Conservation (phyloP, 2,329 filamentous ascomycete species). For the Chrysosporium keratinophilum region DNA sequence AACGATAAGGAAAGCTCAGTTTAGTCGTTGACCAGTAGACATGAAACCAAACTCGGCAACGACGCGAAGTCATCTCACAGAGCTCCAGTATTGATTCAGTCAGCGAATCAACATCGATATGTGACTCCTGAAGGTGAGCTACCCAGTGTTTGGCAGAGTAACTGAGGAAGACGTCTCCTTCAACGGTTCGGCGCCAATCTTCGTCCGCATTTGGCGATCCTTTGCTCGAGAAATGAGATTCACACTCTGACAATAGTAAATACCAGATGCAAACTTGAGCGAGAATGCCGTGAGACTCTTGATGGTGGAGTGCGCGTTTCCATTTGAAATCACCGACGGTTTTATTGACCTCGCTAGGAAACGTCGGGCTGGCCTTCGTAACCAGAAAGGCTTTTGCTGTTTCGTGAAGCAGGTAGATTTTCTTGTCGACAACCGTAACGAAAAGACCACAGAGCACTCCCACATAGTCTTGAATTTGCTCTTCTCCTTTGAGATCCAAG, state of each 20-base stretch:
- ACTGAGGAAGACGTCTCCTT: background rate
- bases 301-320: background rate
- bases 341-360: too few species aligned
- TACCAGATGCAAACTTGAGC: background rate
- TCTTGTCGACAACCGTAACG: constrained; percentile 26
- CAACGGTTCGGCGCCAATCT: too few species aligned
- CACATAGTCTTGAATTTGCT: constrained; percentile 16
- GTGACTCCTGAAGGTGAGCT: background rate
- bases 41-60: too few species aligned
- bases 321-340: too few species aligned
- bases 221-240: too few species aligned
- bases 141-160: background rate
- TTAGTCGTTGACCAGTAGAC: too few species aligned
- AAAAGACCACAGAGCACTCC: constrained; percentile 30
- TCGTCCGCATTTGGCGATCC: too few species aligned
- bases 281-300: background rate
- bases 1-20: too few species aligned
- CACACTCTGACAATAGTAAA: background rate
- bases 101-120: background rate
- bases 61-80: too few species aligned
- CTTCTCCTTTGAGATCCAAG: constrained; percentile 5
- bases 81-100: too few species aligned
- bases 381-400: constrained; percentile 34
- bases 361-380: too few species aligned
- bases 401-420: constrained; percentile 33